Base-by-base conservation (phyloP, 768 basidiomycete species). In the Russula ochroleuca region DNA sequence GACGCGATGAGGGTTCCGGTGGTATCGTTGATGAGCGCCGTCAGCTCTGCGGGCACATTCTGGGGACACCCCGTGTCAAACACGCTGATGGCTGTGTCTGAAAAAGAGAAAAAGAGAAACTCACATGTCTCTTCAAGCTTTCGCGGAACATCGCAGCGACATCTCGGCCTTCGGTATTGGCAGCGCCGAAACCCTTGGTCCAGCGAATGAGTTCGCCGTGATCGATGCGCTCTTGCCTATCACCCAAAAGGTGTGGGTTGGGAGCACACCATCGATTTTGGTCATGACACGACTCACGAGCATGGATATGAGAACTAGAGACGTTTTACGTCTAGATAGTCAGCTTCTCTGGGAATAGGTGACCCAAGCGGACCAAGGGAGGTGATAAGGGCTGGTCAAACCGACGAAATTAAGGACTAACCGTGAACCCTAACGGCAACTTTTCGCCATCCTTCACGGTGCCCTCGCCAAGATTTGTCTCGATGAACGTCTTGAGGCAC, bases 151-250 rank as follows among this genome's bases (percentile, higher is more conserved):
- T 95, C 43, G 80, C 90, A 5, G 92, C 95, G 14, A 96, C 94
- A 70, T 99, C 92, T 59, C 83, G 78, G 19, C 95, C 95, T 75
- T 98, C 97, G 19, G 92, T 94, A 72, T 95, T 93, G 5, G 83
- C 73, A 0, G 90, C 90, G 37, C 94, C 94, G 70, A 98, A 98
- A 67, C 97, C 97, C 75, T 99, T 99, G n/a, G 97, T 99, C 97
- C 97, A 99, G 19, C 96, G 88, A 70, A 98, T 94, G 41, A 98
- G 86, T 64, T 84, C 83, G 25, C 94, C 96, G 66, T 98, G 93
- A 74, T 98, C 94, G 67, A 99, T 98, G 59, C 84, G 82, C 43
- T 87, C 83, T 81, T 98, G 97, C n/a, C 92, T 95, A 57, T 45
- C 43, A 19, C 17, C 41, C 47, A 0, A 41, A 43, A 56, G 23